These are phyloP conservation scores for Paragyromitra xinjiangensis DNA, from an alignment of 495 filamentous ascomycete species.

Conservation along the genomic window DNA sequence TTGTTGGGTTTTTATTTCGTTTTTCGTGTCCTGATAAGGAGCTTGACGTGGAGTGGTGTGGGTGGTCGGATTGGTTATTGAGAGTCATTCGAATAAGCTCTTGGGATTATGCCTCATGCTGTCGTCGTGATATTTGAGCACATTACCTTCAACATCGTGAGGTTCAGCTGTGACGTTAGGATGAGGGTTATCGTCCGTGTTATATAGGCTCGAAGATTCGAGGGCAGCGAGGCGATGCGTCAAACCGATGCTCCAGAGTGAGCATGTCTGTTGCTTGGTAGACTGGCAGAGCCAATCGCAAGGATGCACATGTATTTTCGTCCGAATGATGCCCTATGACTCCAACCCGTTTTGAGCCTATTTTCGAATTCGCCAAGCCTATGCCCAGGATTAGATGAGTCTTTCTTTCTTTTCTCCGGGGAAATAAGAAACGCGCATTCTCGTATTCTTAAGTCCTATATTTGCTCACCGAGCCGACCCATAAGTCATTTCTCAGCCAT, in stretches of 20 bases:
- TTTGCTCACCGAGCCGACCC: background rate
- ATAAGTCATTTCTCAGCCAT: background rate
- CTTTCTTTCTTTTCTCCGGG: background rate
- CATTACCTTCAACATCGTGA: background rate
- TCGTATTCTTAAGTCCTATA: background rate
- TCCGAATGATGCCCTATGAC: background rate
- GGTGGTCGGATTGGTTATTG: background rate
- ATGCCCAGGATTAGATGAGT: background rate
- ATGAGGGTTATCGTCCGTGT: background rate
- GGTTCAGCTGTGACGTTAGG: background rate
- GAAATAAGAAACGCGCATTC: background rate
- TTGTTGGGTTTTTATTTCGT: constrained; percentile 20
- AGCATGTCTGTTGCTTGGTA: background rate
- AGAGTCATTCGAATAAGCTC: background rate
- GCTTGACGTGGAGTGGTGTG: constrained; percentile 13
- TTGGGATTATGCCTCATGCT: background rate
- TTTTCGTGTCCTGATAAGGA: background rate
- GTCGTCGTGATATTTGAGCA: background rate
- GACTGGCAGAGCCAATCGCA: constrained; percentile 3
- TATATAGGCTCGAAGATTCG: background rate
- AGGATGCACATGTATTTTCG: background rate
- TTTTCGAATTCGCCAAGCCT: background rate
- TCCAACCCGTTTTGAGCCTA: background rate
- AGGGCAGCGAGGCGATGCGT: background rate
- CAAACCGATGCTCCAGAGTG: background rate